Conservation (phyloP, 2,329 filamentous ascomycete species). For the Triangularia setosa region DNA sequence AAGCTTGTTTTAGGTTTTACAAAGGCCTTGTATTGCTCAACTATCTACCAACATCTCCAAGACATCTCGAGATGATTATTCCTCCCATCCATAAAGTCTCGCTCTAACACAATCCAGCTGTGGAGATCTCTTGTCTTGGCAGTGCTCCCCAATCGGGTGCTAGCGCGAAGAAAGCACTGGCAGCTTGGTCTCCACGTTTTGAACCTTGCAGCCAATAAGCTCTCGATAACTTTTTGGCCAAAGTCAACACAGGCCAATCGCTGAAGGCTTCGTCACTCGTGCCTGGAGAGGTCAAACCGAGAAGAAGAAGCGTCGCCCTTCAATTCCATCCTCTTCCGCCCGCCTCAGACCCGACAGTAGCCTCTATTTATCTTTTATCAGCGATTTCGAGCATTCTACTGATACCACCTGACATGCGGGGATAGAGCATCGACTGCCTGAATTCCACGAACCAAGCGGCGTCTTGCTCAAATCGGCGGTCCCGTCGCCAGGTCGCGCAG, state of each 20-base stretch:
- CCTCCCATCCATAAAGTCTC: background rate
- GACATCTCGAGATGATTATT: background rate
- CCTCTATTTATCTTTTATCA: slow-evolving; percentile 7
- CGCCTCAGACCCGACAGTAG: background rate
- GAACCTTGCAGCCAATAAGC: slow-evolving; percentile 25
- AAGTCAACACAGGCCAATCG: slow-evolving; percentile 32
- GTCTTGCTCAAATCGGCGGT: background rate
- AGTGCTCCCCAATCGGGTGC: slow-evolving; percentile 18
- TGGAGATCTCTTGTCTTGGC: background rate
- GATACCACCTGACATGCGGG: slow-evolving; percentile 15
- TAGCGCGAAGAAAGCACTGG: slow-evolving; percentile 20
- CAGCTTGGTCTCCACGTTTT: slow-evolving; percentile 22
- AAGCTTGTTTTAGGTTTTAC: background rate
- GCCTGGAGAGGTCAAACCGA: slow-evolving; percentile 11
- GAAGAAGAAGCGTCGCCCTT: slow-evolving; percentile 6
- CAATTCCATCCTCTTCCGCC: background rate
- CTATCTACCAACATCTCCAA: background rate
- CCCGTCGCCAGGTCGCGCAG: slow-evolving; percentile 15
- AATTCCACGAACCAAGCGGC: background rate
- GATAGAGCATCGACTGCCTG: background rate
- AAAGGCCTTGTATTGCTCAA: background rate
- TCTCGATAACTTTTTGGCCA: slow-evolving; percentile 26
- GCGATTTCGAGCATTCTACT: slow-evolving; percentile 2
- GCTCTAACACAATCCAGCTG: background rate
- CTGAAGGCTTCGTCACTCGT: slow-evolving; percentile 28